Percentiles rank a stretch among this genome's conserved stretches.
Evolutionary conservation across 2,329 filamentous ascomycete genomes (phyloP).

Genomic region (Tolypocladium ovalisporum): DNA sequence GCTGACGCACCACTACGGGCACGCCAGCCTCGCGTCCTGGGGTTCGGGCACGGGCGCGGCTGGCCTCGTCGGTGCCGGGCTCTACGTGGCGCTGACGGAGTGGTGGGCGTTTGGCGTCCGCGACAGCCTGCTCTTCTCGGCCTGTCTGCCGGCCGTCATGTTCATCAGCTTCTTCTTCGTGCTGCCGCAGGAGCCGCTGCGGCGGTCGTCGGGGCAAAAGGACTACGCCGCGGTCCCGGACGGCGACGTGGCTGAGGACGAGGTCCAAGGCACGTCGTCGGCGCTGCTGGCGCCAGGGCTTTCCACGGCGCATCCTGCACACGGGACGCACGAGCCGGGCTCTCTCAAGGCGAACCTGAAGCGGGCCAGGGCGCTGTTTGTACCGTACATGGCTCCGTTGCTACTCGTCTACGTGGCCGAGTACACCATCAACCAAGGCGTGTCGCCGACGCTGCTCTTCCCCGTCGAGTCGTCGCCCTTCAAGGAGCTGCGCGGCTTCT

Average conservation of each 20-base stretch:
- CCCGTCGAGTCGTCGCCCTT: slow-evolving; percentile 70
- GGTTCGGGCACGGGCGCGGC: slow-evolving; percentile 85
- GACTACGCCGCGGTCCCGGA: slow-evolving; percentile 44
- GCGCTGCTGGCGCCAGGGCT: slow-evolving; percentile 37
- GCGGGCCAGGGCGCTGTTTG: slow-evolving; percentile 59
- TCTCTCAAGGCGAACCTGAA: slow-evolving; percentile 42
- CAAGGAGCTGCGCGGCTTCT: slow-evolving; percentile 72
- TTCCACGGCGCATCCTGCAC: slow-evolving; percentile 26
- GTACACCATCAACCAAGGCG: slow-evolving; percentile 95
- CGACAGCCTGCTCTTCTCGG: slow-evolving; percentile 64
- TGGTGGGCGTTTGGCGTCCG: slow-evolving; percentile 65
- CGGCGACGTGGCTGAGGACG: slow-evolving; percentile 25
- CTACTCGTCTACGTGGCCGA: slow-evolving; percentile 90
- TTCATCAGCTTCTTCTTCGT: slow-evolving; percentile 75
- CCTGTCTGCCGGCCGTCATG: slow-evolving; percentile 73
- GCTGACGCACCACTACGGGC: slow-evolving; percentile 87
- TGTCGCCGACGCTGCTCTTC: slow-evolving; percentile 82
- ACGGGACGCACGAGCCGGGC: slow-evolving; percentile 14
- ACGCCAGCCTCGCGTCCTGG: slow-evolving; percentile 81
- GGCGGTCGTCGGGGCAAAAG: slow-evolving; percentile 28
- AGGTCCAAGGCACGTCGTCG: slow-evolving; percentile 26
- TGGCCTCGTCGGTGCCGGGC: slow-evolving; percentile 73
- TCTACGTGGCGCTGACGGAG: slow-evolving; percentile 80
- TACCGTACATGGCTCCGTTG: slow-evolving; percentile 80
- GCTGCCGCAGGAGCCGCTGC: slow-evolving; percentile 58